These are phyloP conservation scores for Botrytis pseudocinerea DNA, from an alignment of 2,329 filamentous ascomycete genomes.

Conservation along the genomic window DNA sequence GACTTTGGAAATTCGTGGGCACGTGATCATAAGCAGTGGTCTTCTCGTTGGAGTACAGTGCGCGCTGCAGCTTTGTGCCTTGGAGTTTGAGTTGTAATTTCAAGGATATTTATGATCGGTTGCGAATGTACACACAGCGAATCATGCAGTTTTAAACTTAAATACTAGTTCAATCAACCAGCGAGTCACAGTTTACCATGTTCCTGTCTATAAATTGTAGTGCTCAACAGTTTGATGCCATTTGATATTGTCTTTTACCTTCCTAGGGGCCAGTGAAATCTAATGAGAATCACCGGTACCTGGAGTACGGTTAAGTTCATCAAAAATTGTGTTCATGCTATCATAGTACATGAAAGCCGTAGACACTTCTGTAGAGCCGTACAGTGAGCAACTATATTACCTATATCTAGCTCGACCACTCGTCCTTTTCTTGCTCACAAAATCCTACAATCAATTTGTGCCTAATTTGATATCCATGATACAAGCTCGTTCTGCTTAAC, in stretches of 20 bases:
- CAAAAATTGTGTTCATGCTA: accelerated
- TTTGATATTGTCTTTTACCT: neutral
- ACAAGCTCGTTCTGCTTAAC: too few relatives aligned
- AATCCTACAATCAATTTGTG: accelerated
- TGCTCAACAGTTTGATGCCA: neutral
- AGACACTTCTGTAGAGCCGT: neutral
- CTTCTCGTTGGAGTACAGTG: neutral
- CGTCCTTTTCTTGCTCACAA: neutral
- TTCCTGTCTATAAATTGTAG: neutral
- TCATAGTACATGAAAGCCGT: neutral
- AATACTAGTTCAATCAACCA: neutral
- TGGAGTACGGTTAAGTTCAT: neutral
- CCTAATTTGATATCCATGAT: neutral
- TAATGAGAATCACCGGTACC: too few relatives aligned
- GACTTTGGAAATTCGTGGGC: neutral
- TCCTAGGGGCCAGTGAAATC: neutral
- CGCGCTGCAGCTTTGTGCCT: neutral
- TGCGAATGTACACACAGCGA: neutral
- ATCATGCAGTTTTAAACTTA: neutral
- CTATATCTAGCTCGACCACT: neutral
- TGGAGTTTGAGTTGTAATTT: neutral
- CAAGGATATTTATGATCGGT: neutral
- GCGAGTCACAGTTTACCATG: neutral
- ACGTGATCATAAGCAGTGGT: neutral
- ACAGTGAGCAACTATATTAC: neutral